Conservation (phyloP, 2,329 filamentous ascomycete genomes). For the Penicillium carneum region DNA sequence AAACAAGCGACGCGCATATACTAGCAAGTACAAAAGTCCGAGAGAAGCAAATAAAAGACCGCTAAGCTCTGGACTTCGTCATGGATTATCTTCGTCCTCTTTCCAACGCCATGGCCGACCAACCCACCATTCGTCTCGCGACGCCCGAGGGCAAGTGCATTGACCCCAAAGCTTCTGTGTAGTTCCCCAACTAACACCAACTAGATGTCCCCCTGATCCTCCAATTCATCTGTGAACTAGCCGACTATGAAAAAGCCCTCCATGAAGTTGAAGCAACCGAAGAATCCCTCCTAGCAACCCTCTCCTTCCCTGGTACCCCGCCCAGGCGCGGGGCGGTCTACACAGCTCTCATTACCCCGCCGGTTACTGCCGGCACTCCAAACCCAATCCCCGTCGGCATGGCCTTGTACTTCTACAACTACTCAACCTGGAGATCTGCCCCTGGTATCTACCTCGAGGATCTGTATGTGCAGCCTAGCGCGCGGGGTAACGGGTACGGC, state of each 20-base stretch:
- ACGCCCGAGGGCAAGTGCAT: conserved; percentile 47
- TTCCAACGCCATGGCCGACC: conserved; percentile 39
- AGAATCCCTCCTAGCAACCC: conserved; percentile 72
- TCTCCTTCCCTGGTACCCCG: conserved; percentile 72
- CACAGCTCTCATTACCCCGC: conserved; percentile 71
- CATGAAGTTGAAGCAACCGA: conserved; percentile 79
- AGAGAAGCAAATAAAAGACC: neutral
- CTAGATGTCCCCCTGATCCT: conserved; percentile 84
- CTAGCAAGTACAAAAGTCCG: conserved; percentile 2
- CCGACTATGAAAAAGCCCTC: conserved; percentile 82
- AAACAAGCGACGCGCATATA: neutral
- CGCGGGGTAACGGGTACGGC: conserved; percentile 80
- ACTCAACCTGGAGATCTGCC: conserved; percentile 87
- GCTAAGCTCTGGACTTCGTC: neutral
- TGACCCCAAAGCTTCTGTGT: neutral
- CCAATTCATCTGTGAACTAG: conserved; percentile 80
- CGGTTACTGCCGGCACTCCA: conserved; percentile 53
- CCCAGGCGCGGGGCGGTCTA: conserved; percentile 69
- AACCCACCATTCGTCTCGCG: conserved; percentile 52
- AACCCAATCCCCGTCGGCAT: conserved; percentile 68
- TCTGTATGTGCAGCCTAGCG: conserved; percentile 76
- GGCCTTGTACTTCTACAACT: conserved; percentile 94
- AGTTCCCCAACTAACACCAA: conserved; percentile 19
- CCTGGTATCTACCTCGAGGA: conserved; percentile 94
- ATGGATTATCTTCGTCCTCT: conserved; percentile 21